Evolutionary conservation across 1,284 basidiomycete species (phyloP), one percentile per base, ranked within the genome.

Genomic region (Irpex rosettiformis): DNA sequence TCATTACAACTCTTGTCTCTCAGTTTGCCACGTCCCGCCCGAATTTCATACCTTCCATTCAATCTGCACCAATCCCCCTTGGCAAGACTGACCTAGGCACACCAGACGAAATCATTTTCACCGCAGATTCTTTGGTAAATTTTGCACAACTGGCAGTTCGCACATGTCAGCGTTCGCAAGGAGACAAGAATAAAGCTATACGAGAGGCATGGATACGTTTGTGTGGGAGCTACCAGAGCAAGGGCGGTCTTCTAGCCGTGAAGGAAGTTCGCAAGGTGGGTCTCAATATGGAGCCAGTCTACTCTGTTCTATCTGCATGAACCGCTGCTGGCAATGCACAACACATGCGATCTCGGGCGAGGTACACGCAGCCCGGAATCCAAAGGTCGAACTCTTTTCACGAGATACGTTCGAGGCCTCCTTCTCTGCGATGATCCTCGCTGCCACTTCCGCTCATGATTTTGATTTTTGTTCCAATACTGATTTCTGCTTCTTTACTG

Each of bases 101-200:
- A n/a, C 72, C 77, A 22, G 82, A 85, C 61, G 88, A 93, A 64
- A 79, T 96, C 1, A 70, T 84, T 6, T 76, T 93, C 60, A 93
- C 91, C 4, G 83, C 82, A 16, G 88, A 93, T 61, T 74, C 83
- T 1, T 77, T 85, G 7, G 76, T 95, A 64, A 98, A 96, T 71
- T 96, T 95, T 72, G 78, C 88, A 2, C 95, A 98, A 69, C 81
- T 97, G 55, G 92, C 91, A 0, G 82, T 97, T 8, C 73, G 88
- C 55, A 88, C 89, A 4, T 93, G 91, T 62, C 94, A 96, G 72
- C 84, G 92, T 27, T 88, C 89, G 0, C 86, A 91, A 56, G 88
- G 90, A 47, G 79, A 86, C 61, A 82, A 86, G 73, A 84, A 88
- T 72, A 91, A 81, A 70, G 77, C 78, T 4, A 81, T 85, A 72